phyloP scores from a whole-genome alignment of 1,139 yeast genomes.

The Meyerozyma elateridarum region DNA sequence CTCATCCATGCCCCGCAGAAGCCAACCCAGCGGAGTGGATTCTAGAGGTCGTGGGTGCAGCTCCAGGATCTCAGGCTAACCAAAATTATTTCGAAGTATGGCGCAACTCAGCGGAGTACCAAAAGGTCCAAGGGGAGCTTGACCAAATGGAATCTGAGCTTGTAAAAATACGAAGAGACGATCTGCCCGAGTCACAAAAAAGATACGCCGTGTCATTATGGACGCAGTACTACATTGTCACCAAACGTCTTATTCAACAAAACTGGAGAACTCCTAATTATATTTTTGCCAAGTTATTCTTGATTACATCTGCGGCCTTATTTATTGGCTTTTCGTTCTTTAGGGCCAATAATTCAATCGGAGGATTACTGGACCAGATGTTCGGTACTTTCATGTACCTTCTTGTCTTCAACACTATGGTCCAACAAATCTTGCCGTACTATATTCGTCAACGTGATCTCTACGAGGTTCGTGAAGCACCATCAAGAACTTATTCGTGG shows the following conservation, averaged over 20 bases:
- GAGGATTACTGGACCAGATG: conserved; percentile 18
- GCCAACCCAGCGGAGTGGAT: conserved; percentile 59
- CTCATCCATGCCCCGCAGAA: conserved; percentile 36
- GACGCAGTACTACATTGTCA: conserved; percentile 12
- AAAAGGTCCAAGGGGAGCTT: conserved; percentile 13
- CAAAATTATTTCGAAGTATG: conserved; percentile 17
- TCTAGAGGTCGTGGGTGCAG: conserved; percentile 47
- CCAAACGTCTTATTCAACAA: conserved; percentile 13
- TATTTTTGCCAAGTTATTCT: conserved; percentile 14
- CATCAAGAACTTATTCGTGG: conserved; percentile 15
- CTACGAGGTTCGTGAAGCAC: conserved; percentile 14
- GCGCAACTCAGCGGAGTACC: conserved; percentile 13
- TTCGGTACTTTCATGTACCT: conserved; percentile 13
- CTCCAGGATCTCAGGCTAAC: conserved; percentile 17
- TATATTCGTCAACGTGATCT: conserved; percentile 12
- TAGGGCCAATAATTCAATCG: conserved; percentile 14
- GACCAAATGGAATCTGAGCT: conserved; percentile 14
- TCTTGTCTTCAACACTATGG: conserved; percentile 6
- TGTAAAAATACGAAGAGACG: conserved; percentile 11
- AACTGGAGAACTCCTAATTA: conserved; percentile 19
- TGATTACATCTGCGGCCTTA: conserved; percentile 12
- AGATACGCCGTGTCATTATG: conserved; percentile 14
- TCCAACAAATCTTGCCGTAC: conserved; percentile 13
- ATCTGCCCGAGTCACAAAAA: conserved; percentile 9
- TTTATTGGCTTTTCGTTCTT: conserved; percentile 18